Conservation (phyloP, 345 rosid species). For the Populus nigra region DNA sequence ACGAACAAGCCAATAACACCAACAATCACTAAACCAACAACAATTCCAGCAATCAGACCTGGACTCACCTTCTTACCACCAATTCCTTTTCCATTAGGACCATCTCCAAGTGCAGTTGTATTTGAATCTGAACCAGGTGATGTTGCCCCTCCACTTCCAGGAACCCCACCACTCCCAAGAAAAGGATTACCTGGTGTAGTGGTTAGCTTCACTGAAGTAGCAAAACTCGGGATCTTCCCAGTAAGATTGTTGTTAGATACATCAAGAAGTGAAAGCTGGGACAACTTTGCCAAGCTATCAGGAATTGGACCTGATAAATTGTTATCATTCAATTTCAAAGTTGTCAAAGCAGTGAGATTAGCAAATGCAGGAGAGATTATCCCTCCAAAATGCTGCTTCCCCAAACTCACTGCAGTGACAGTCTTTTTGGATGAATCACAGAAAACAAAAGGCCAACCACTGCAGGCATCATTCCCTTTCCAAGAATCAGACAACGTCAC, state of each 20-base stretch:
- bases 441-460: conserved; percentile 47
- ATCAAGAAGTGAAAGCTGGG: conserved; percentile 47
- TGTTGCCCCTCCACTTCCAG: conserved; percentile 22
- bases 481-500: conserved; percentile 54
- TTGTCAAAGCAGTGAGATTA: conserved; percentile 51
- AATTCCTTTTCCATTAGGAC: conserved; percentile 23
- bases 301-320: conserved; percentile 63
- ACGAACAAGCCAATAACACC: conserved; percentile 44
- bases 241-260: conserved; percentile 72
- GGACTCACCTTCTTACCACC: conserved; percentile 31
- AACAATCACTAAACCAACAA: conserved; percentile 44
- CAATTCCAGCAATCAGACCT: conserved; percentile 46
- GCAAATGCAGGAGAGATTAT: conserved; percentile 58
- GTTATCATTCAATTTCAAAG: conserved; percentile 53
- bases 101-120: conserved; percentile 4
- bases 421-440: conserved; percentile 40
- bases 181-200: conserved; percentile 47
- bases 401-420: conserved; percentile 46
- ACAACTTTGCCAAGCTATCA: conserved; percentile 45
- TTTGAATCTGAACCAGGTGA: conserved; percentile 2
- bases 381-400: conserved; percentile 48
- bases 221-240: conserved; percentile 47
- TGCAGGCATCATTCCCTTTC: conserved; percentile 71
- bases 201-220: conserved; percentile 37
- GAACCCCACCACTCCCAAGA: conserved; percentile 30